Evolutionary conservation across 192 early-diverging fungal species (phyloP).

Genomic region (Backusella morwellensis): DNA sequence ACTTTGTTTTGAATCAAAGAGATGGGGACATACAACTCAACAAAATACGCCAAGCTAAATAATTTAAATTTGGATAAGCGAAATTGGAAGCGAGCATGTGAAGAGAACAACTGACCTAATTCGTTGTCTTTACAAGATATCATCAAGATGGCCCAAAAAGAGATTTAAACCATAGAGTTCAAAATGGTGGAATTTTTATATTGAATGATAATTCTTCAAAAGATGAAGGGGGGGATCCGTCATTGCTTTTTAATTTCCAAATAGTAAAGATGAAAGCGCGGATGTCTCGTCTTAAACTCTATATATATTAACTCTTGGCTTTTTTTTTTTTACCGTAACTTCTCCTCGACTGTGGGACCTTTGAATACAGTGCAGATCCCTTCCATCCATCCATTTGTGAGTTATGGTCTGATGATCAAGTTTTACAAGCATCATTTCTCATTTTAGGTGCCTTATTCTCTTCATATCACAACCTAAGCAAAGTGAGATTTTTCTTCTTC

Average conservation of each 20-base stretch:
- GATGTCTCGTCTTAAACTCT: background rate
- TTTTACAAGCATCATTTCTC: too few relatives aligned
- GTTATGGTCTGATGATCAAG: too few relatives aligned
- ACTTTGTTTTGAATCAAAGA: background rate
- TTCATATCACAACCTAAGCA: too few relatives aligned
- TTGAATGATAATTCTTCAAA: background rate
- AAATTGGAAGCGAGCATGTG: background rate
- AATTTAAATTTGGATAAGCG: background rate
- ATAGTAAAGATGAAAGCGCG: background rate
- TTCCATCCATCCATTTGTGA: too few relatives aligned
- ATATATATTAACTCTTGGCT: background rate
- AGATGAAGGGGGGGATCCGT: background rate
- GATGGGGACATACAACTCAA: background rate
- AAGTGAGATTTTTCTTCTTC: too few relatives aligned
- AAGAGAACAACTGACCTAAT: background rate
- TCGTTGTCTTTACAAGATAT: background rate
- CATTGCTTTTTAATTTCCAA: background rate
- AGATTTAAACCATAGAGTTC: too few relatives aligned
- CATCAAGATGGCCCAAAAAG: too few relatives aligned
- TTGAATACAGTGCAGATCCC: too few relatives aligned
- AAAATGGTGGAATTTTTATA: too few relatives aligned
- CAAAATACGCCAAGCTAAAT: background rate
- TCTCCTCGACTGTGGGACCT: too few relatives aligned
- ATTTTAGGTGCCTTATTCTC: too few relatives aligned
- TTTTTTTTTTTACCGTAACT: background rate